Base-by-base conservation (phyloP, 331 rosid genomes). In the Phaseolus coccineus region DNA sequence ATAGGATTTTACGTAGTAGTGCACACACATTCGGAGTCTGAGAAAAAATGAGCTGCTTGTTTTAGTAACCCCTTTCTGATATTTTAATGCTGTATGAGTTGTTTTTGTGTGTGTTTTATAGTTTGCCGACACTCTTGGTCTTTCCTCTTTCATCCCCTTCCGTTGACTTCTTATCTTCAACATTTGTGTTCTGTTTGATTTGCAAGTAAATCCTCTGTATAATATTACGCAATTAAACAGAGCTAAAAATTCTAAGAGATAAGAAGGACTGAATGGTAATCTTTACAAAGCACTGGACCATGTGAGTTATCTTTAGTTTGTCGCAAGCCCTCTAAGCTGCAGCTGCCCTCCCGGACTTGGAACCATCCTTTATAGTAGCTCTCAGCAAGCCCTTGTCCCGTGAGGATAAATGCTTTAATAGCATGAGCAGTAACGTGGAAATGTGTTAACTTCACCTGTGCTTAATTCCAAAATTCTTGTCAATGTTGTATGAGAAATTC, bases 321-420 rank as follows among this genome's bases (percentile, higher is more conserved):
- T 59, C 48, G 25, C 31, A 8, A 69, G 50, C 61, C 35, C 63
- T 56, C 63, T 50, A 55, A 28, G 59, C 75, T 40, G 81, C 53
- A 22, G 72, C 33, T 67, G 10, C n/a, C 33, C n/a, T 22, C 19
- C 55, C 42, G 53, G 53, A 67, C 53, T 40, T 42, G 22, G 51
- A 10, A 67, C 33, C 72, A 42, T 40, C 37, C 37, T 42, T 5
- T 44, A 10, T 68, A 44, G 35, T 67, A 11, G 53, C 72, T 40
- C 19, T 67, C 5, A 67, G 55, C 13, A 67, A 22, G 5, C 33
- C 53, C 22, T 12, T 67, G 72, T 44, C 13, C 42, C 14, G 30
- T 67, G 68, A 40, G 68, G 56, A 15, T 28, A 63, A 25, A 25
- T 52, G 57, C 63, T 55, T 77, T 59, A 40, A 10, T 9, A 66